Base-by-base conservation (phyloP, 1,284 basidiomycete species). In the Boletus semigastroideus region DNA sequence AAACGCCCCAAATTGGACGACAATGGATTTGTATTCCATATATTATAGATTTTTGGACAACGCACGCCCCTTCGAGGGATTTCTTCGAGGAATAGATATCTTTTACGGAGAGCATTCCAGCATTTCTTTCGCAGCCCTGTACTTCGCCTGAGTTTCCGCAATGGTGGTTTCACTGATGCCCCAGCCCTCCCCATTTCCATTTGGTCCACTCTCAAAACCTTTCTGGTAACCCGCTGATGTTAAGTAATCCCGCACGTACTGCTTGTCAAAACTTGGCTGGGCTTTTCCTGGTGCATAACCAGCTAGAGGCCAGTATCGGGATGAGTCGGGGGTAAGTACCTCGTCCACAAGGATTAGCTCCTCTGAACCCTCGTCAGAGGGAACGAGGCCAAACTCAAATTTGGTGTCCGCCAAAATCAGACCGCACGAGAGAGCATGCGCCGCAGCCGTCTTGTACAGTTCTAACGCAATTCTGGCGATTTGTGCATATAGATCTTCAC, bases 381-480 rank as follows among this genome's bases (percentile, higher is more conserved):
- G 60, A 47, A 88, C 66, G 39, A 94, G 78, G 5, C 91, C 92
- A 63, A 93, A 94, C 71, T 94, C 92, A 68, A 94, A 92, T 67
- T 94, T 94, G 41, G 91, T 94, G 69, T 99, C 97, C 39, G 95
- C 97, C 38, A 99, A 84, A 61, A 99, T 97, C 56, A 99, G 79
- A n/a, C 93, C 94, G 7, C 84, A 81, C 12, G 80, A 78, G 34
- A 78, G 75, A 8, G 95, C 93, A 67, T 94, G 87, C 28, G 78
- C 78, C 0, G 93, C 84, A 0, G 95, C 96, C 44, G 83, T 80
- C 16, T 75, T 76, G 76, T 94, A 95, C 1, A 96, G 75, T 36
- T 79, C 73, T 25, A 94, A 62, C 5, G 92, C 81, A 3, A 78
- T 76, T 19, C 69, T 59, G 4, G 84, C 78, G 50, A 95, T 75